Evolutionary conservation across 2,329 filamentous ascomycete species (phyloP).

Genomic region (Hypoxylon sp.): DNA sequence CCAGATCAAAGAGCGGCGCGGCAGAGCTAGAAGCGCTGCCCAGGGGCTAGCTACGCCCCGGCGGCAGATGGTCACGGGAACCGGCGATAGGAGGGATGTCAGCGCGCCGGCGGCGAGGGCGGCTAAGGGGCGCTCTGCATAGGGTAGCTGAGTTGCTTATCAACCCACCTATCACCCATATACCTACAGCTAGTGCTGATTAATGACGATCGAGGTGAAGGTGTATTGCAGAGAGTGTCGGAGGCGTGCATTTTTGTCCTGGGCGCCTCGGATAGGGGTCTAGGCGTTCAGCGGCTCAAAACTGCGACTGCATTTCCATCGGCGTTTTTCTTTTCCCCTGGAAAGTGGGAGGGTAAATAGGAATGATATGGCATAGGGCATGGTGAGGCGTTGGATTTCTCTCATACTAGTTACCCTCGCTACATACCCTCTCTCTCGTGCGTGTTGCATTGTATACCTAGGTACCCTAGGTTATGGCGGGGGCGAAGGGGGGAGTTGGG

Average conservation of each 20-base stretch:
- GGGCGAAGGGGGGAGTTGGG: slow-evolving; percentile 23
- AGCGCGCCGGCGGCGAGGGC: slow-evolving; percentile 60
- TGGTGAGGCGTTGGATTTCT: slow-evolving; percentile 20
- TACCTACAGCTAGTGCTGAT: not conserved
- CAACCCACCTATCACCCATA: not conserved
- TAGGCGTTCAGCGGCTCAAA: slow-evolving; percentile 27
- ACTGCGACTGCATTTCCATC: slow-evolving; percentile 35
- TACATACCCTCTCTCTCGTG: slow-evolving; percentile 4
- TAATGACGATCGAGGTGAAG: not conserved
- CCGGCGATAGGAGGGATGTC: slow-evolving; percentile 60
- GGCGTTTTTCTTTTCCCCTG: slow-evolving; percentile 30
- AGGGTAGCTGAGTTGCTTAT: not conserved
- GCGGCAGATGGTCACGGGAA: slow-evolving; percentile 68
- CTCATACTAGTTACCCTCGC: not conserved
- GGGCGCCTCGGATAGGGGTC: slow-evolving; percentile 7
- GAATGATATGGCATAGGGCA: slow-evolving; percentile 1
- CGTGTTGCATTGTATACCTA: slow-evolving; percentile 24
- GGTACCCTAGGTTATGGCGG: slow-evolving; percentile 19
- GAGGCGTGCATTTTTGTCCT: slow-evolving; percentile 3
- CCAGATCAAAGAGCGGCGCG: slow-evolving; percentile 79
- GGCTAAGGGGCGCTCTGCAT: slow-evolving; percentile 47
- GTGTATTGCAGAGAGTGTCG: slow-evolving; percentile 4
- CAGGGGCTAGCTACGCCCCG: slow-evolving; percentile 72
- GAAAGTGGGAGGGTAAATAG: slow-evolving; percentile 8
- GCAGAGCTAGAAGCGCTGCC: slow-evolving; percentile 77